Evolutionary conservation across 2,329 filamentous ascomycete genomes (phyloP).

Genomic region (Trichoderma gracile): DNA sequence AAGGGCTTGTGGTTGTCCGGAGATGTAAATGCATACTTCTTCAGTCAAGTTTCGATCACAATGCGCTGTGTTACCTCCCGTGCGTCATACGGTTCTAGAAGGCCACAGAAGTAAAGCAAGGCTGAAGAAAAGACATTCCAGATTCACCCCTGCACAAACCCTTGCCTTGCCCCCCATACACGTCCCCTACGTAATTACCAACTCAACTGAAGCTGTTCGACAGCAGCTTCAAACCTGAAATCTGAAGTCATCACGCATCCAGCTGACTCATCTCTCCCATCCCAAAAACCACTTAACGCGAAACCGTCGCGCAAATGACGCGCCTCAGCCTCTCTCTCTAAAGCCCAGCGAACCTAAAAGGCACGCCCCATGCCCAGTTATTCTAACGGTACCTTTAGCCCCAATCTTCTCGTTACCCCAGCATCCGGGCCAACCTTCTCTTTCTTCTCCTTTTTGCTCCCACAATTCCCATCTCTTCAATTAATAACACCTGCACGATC

Average conservation of each 20-base stretch:
- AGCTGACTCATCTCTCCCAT: neutral
- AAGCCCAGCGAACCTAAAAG: neutral
- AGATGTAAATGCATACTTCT: too few relatives aligned
- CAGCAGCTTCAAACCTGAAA: neutral
- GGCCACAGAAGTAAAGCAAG: too few relatives aligned
- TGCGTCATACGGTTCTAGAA: too few relatives aligned
- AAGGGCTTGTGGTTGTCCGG: too few relatives aligned
- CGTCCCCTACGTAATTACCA: too few relatives aligned
- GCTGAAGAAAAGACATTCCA: too few relatives aligned
- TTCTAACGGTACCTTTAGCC: neutral
- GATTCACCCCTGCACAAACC: too few relatives aligned
- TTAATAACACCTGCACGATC: too few relatives aligned
- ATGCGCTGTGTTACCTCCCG: too few relatives aligned
- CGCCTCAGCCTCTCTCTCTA: conserved; percentile 27
- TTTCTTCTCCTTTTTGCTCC: neutral
- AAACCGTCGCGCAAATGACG: conserved; percentile 34
- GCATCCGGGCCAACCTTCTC: conserved; percentile 17
- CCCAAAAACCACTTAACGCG: conserved; percentile 35
- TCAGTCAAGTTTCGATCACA: too few relatives aligned
- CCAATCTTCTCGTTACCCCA: conserved; percentile 25
- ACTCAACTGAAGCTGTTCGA: too few relatives aligned
- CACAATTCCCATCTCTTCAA: neutral
- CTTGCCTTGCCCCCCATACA: too few relatives aligned
- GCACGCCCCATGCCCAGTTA: conserved; percentile 12
- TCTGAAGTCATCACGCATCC: neutral